Percentiles rank a stretch among this genome's conserved stretches.
Evolutionary conservation across 768 basidiomycete genomes (phyloP).

Genomic region (Lactarius vividus): DNA sequence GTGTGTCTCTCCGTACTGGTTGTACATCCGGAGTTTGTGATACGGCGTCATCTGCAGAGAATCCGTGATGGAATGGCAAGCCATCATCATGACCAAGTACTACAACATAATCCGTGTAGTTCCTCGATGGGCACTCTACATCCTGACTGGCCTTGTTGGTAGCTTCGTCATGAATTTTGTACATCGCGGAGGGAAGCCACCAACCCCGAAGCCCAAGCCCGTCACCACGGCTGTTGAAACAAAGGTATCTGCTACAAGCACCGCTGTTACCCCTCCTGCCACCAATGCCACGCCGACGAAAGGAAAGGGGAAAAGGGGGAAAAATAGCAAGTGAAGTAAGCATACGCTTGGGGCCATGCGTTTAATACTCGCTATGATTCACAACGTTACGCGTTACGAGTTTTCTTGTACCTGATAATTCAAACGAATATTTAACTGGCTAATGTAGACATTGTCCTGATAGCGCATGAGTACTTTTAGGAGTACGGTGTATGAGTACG

Average conservation of each 20-base stretch:
- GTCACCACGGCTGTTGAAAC: not conserved
- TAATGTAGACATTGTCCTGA: not conserved
- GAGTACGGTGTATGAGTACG: not conserved
- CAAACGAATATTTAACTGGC: not conserved
- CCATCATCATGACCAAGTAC: slow-evolving; percentile 44
- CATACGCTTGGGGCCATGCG: not conserved
- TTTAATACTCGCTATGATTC: not conserved
- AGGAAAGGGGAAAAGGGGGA: slow-evolving; percentile 22
- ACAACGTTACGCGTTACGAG: not conserved
- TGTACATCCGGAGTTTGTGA: not conserved
- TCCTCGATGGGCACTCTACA: slow-evolving; percentile 71
- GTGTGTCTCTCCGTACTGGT: slow-evolving; percentile 40
- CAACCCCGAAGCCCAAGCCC: slow-evolving; percentile 27
- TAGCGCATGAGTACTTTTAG: not conserved
- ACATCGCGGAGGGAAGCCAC: slow-evolving; percentile 40
- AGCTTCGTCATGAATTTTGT: slow-evolving; percentile 66
- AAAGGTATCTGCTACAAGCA: slow-evolving; percentile 10
- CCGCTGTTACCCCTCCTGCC: slow-evolving; percentile 11
- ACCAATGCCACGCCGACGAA: slow-evolving; percentile 19
- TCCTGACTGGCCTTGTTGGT: slow-evolving; percentile 61
- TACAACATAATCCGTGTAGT: slow-evolving; percentile 54
- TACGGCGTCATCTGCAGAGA: slow-evolving; percentile 46
- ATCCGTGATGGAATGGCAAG: slow-evolving; percentile 60
- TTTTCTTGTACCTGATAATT: slow-evolving; percentile 6
- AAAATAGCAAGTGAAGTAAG: slow-evolving; percentile 11